These are phyloP conservation scores for Aspergillus affinis DNA, from an alignment of 495 filamentous ascomycete species.

Conservation along the genomic window DNA sequence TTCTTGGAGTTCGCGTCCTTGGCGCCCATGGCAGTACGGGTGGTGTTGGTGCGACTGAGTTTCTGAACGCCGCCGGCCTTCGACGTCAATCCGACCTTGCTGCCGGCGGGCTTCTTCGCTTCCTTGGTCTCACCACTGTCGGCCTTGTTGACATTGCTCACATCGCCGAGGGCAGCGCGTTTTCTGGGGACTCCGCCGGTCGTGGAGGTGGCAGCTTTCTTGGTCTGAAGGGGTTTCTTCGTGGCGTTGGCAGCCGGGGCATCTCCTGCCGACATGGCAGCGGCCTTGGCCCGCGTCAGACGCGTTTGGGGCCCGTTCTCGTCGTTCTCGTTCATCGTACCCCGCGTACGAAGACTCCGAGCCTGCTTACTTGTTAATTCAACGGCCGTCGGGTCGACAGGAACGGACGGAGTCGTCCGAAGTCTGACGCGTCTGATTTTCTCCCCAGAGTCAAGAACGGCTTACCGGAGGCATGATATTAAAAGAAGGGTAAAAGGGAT, in stretches of 20 bases:
- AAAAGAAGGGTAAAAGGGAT: slow-evolving; percentile 26
- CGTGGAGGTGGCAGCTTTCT: slow-evolving; percentile 63
- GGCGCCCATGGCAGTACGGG: slow-evolving; percentile 57
- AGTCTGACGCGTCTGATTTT: slow-evolving; percentile 19
- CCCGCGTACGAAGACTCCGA: slow-evolving; percentile 60
- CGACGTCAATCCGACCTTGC: slow-evolving; percentile 65
- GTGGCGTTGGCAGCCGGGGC: slow-evolving; percentile 51
- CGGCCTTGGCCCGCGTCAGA: slow-evolving; percentile 89
- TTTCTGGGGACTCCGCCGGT: slow-evolving; percentile 53
- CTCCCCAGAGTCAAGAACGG: slow-evolving; percentile 17
- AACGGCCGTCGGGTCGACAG: slow-evolving; percentile 1
- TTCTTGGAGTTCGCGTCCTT: slow-evolving; percentile 70
- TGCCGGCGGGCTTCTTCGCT: slow-evolving; percentile 66
- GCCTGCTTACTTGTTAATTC: slow-evolving; percentile 39
- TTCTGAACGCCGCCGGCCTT: slow-evolving; percentile 85
- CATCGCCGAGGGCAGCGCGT: slow-evolving; percentile 82
- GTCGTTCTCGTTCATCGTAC: slow-evolving; percentile 86
- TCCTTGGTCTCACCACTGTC: slow-evolving; percentile 60
- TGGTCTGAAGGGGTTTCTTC: slow-evolving; percentile 75
- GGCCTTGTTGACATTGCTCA: slow-evolving; percentile 88
- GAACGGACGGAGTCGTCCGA: neutral
- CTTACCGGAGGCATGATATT: slow-evolving; percentile 49
- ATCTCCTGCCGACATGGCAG: slow-evolving; percentile 58
- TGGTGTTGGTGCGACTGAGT: slow-evolving; percentile 61
- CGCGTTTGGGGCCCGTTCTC: slow-evolving; percentile 80